Percentiles rank a stretch among this genome's conserved stretches.
phyloP scores from a whole-genome alignment of 257 asterid genomes.

The Henckelia pumila region DNA sequence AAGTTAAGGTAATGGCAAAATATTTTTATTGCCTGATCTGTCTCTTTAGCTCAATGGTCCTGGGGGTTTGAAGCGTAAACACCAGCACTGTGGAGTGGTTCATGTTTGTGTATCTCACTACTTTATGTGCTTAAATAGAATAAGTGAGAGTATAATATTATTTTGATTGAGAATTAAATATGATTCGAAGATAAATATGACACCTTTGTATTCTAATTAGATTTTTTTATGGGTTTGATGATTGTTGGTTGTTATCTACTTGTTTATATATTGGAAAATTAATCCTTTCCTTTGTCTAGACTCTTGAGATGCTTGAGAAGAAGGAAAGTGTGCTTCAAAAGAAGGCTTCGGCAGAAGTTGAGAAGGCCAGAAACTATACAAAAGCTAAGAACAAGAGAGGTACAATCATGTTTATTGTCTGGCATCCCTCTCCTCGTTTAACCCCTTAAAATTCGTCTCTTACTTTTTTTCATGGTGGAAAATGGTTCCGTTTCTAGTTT shows the following conservation, averaged over 20 bases:
- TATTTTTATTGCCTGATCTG: neutral
- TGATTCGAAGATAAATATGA: too few relatives aligned
- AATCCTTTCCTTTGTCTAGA: slow-evolving; percentile 33
- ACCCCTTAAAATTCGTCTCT: neutral
- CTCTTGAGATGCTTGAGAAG: slow-evolving; percentile 81
- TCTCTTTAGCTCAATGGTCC: neutral
- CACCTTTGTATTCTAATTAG: neutral
- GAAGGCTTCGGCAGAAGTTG: slow-evolving; percentile 74
- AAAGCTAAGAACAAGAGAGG: slow-evolving; percentile 73
- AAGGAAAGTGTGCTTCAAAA: slow-evolving; percentile 64
- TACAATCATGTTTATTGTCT: slow-evolving; percentile 15
- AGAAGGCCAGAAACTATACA: slow-evolving; percentile 63
- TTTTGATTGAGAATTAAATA: neutral
- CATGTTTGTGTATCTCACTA: neutral
- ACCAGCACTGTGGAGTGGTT: neutral
- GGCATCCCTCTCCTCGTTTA: neutral
- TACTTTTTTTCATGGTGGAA: neutral
- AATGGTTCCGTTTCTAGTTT: slow-evolving; percentile 1
- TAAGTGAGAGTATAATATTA: neutral
- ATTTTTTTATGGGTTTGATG: slow-evolving; percentile 3
- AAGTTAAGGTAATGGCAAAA: neutral
- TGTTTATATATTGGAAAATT: slow-evolving; percentile 5
- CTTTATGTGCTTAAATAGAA: neutral
- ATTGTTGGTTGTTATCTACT: slow-evolving; percentile 1
- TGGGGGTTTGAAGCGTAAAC: neutral